Conservation (phyloP, 257 asterid species). For the Solanum virginianum region DNA sequence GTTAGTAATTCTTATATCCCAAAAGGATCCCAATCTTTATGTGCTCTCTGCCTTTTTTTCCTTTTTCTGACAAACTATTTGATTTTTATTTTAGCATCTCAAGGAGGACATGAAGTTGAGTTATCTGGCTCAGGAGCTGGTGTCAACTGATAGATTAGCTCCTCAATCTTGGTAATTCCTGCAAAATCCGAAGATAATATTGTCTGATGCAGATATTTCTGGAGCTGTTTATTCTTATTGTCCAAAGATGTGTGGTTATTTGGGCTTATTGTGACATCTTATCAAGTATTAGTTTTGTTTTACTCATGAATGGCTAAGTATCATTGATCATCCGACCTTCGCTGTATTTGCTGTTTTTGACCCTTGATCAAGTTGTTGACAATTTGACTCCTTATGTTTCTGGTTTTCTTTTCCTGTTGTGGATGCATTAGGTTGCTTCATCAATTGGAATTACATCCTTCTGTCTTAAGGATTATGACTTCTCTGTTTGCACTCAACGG, state of each 20-base stretch:
- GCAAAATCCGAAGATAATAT: not conserved
- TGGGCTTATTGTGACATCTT: not conserved
- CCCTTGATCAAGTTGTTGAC: not conserved
- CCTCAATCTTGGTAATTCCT: conserved; percentile 81
- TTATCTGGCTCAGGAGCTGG: conserved; percentile 92
- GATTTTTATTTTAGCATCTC: conserved; percentile 53
- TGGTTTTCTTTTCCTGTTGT: not conserved
- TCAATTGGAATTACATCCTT: not conserved
- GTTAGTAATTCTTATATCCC: not conserved
- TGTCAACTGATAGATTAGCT: conserved; percentile 91
- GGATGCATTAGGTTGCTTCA: not conserved
- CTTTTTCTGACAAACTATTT: conserved; percentile 8
- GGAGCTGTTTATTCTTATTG: not conserved
- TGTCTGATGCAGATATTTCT: not conserved
- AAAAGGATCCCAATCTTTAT: not conserved
- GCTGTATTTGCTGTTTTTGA: not conserved
- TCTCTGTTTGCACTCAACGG: not conserved
- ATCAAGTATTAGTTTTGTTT: not conserved
- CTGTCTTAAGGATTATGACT: not conserved
- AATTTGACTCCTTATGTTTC: not conserved
- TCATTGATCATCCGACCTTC: not conserved
- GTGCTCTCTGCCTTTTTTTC: not conserved
- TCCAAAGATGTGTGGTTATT: not conserved
- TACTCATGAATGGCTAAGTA: not conserved
- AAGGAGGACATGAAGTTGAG: conserved; percentile 99